Percentiles rank a stretch among this genome's conserved stretches.
Conservation (phyloP, 768 basidiomycete genomes). For the Jaapia argillacea region DNA sequence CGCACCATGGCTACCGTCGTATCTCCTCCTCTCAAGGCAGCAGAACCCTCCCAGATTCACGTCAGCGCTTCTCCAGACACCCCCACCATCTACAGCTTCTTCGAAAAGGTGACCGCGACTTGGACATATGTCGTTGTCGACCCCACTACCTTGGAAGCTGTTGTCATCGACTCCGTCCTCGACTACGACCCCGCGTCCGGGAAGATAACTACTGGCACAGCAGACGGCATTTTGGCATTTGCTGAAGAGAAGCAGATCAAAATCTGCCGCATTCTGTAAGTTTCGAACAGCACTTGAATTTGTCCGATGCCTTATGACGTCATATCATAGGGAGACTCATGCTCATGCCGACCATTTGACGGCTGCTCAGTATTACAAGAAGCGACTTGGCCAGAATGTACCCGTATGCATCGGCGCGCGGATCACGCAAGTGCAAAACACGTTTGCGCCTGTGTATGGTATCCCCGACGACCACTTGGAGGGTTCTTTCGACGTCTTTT, state of each 20-base stretch:
- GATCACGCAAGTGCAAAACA: constrained; percentile 23
- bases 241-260: constrained; percentile 18
- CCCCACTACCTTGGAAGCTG: constrained; percentile 37
- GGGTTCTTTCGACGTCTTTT: constrained; percentile 21
- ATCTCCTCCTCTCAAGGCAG: too few species aligned
- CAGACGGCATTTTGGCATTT: constrained; percentile 22
- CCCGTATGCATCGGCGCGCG: constrained; percentile 26
- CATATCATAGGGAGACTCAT: constrained; percentile 21
- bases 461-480: constrained; percentile 14
- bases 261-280: constrained; percentile 24
- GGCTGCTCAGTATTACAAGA: constrained; percentile 24
- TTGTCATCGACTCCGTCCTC: constrained; percentile 25
- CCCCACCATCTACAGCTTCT: constrained; percentile 18
- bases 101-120: constrained; percentile 18
- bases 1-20: too few species aligned
- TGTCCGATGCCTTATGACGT: background rate
- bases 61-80: constrained; percentile 11
- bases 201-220: constrained; percentile 20
- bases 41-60: constrained; percentile 5
- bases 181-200: constrained; percentile 24
- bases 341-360: constrained; percentile 30
- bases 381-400: constrained; percentile 16
- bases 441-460: constrained; percentile 24
- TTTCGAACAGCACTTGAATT: background rate
- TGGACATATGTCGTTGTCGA: constrained; percentile 51